Base-by-base conservation (phyloP, 2,329 filamentous ascomycete species). In the Apiospora saccharicola region DNA sequence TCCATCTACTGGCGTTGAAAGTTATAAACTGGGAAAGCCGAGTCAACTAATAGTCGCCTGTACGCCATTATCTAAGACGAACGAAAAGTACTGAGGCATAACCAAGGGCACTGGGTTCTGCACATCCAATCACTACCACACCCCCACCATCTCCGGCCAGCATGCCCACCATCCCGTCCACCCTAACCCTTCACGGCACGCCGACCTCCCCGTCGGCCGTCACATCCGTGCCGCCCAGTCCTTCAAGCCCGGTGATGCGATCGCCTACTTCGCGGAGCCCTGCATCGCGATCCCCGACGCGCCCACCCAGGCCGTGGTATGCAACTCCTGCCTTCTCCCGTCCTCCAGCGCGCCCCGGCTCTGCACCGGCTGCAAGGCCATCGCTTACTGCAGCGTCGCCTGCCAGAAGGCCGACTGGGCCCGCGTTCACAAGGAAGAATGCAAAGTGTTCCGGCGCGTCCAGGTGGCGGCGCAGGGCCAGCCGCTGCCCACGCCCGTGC, bases 361-460 rank as follows among this genome's bases (percentile, higher is more conserved):
- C 30, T 92, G 90, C 80, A 85, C 86, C 0, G 86, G 83, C 68
- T 92, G 90, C 81, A 85, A 82, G 41, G 82, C 85, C 1, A 84
- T 85, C 4, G 84, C 82, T 37, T 92, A 92, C 83, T 92, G 90
- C 81, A 82, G 83, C 69, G 71, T 81, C 10, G 75, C 78, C 6
- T 92, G 90, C 80, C 90, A 92, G 80, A 81, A 82, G 34, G 81
- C 84, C 2, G 85, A 88, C 77, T 91, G 90, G 89, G 79, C 79
- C 10, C 78, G 79, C 1, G 82, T 84, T 53, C 90, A 92, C 80
- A 83, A 85, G 75, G 80, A 80, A 67, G 90, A 92, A 81, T 92
- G 90, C 82, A 80, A 80, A 41, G 79, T 83, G 44, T 82, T 87
- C 73, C 76, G 78, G 74, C 83, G 82, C 68, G 82, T 86, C 26